Evolutionary conservation across 2,329 filamentous ascomycete genomes (phyloP).

Genomic region (Paradendryphiella salina): DNA sequence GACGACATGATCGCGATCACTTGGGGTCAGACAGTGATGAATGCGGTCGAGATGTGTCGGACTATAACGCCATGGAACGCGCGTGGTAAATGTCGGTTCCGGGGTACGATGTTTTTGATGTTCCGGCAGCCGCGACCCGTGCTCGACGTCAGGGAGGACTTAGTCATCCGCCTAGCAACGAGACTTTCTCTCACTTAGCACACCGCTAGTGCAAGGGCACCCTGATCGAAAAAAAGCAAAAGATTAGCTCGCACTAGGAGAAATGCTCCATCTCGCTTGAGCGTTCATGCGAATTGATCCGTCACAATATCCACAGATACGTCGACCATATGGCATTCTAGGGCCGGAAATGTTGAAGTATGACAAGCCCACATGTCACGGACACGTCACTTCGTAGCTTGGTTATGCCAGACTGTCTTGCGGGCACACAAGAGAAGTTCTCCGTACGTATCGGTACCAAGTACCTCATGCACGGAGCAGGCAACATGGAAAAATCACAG

Average conservation of each 20-base stretch:
- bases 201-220: not conserved
- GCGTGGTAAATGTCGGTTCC: constrained; percentile 8
- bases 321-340: too few relatives aligned
- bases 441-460: too few relatives aligned
- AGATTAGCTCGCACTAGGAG: not conserved
- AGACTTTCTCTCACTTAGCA: not conserved
- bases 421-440: too few relatives aligned
- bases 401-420: too few relatives aligned
- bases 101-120: constrained; percentile 17
- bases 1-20: constrained; percentile 33
- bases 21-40: constrained; percentile 15
- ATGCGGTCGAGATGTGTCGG: constrained; percentile 7
- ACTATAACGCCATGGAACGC: constrained; percentile 15
- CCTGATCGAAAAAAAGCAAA: not conserved
- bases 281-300: not conserved
- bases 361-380: too few relatives aligned
- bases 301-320: not conserved
- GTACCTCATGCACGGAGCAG: too few relatives aligned
- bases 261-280: not conserved
- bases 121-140: constrained; percentile 14
- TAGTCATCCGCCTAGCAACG: constrained; percentile 15
- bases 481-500: too few relatives aligned
- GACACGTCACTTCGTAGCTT: too few relatives aligned
- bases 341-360: too few relatives aligned
- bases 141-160: constrained; percentile 15